Evolutionary conservation across 176 grass and related monocot genomes (phyloP), one percentile per base, ranked within the genome.

Genomic region (Carex pumila): DNA sequence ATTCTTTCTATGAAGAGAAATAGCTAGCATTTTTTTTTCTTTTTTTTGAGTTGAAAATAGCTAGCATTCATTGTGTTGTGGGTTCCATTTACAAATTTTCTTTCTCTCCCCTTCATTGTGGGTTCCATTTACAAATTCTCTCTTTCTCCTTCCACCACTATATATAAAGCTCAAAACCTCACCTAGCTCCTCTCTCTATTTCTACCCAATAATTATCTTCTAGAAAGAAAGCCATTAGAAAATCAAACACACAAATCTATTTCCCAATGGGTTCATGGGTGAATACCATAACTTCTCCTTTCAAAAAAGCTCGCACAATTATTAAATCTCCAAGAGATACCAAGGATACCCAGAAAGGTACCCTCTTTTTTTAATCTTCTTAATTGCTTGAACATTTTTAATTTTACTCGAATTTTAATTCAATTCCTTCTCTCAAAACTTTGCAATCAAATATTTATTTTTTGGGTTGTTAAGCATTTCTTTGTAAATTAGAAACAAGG

Each of bases 251-350:
- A 45, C 41, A 45, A 8, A 49, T 25, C 25, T 25, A 25, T 49
- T 49, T 49, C 45, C 45, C 32, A 45, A 83, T 83, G 80, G 80
- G 80, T 54, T 83, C 80, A 50, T 83, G 80, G 80, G 80, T 83
- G 25, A 60, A 83, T 21, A 69, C 80, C 62, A 83, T 83, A 25
- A 83, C 80, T 65, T 83, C 80, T 83, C 80, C 80, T 66, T 83
- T 83, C 80, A 83, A 83, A 55, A 66, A 6, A 2, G 80, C 80
- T 83, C 64, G 79, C 79, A 81, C 79, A n/a, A 81, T 83, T 15
- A 66, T 83, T 21, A 83, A 83, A 83, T 63, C 79, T 0, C 80
- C 80, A 12, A 83, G 80, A 83, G 80, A 66, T 34, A 64, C 34
- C 54, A 83, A 83, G 61, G 80, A 66, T 55, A 52, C 80, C 29